These are phyloP conservation scores for Furcasterigmium sp. DNA, from an alignment of 2,329 filamentous ascomycete genomes.

Conservation along the genomic window DNA sequence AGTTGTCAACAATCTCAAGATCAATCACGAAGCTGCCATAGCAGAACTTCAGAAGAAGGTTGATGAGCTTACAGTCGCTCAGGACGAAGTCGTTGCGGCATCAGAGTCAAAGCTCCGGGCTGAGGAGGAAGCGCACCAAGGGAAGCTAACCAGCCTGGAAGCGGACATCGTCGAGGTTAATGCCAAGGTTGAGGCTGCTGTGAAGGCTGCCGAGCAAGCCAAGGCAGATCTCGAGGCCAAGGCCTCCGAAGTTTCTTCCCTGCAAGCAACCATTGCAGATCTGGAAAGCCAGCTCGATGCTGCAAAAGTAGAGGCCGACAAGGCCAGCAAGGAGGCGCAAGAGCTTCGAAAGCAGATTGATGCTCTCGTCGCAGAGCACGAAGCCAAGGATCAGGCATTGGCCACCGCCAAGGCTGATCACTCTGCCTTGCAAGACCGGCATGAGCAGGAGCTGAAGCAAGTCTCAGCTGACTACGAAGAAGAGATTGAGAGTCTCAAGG, in stretches of 20 bases:
- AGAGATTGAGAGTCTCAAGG: constrained; percentile 59
- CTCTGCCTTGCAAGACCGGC: constrained; percentile 35
- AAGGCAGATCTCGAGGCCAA: constrained; percentile 39
- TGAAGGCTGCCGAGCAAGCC: constrained; percentile 36
- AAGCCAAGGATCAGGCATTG: constrained; percentile 43
- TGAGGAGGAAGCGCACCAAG: constrained; percentile 36
- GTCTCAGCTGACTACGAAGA: constrained; percentile 57
- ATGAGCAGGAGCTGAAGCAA: constrained; percentile 53
- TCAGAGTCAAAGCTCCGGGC: constrained; percentile 38
- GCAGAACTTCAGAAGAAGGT: constrained; percentile 50
- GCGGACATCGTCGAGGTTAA: constrained; percentile 46
- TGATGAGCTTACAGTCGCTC: constrained; percentile 43
- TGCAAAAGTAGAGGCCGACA: constrained; percentile 34
- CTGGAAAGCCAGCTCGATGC: constrained; percentile 41
- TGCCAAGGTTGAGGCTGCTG: constrained; percentile 39
- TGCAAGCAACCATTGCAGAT: constrained; percentile 33
- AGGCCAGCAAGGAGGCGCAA: constrained; percentile 40
- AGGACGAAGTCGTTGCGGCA: constrained; percentile 37
- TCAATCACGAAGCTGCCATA: constrained; percentile 40
- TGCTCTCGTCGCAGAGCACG: constrained; percentile 38
- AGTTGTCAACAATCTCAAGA: constrained; percentile 43
- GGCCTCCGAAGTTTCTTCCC: constrained; percentile 29
- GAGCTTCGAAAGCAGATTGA: constrained; percentile 44
- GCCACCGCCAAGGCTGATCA: constrained; percentile 45
- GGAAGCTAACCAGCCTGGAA: constrained; percentile 45